Evolutionary conservation across 2,329 filamentous ascomycete genomes (phyloP).

Genomic region (Sporothrix luriei): DNA sequence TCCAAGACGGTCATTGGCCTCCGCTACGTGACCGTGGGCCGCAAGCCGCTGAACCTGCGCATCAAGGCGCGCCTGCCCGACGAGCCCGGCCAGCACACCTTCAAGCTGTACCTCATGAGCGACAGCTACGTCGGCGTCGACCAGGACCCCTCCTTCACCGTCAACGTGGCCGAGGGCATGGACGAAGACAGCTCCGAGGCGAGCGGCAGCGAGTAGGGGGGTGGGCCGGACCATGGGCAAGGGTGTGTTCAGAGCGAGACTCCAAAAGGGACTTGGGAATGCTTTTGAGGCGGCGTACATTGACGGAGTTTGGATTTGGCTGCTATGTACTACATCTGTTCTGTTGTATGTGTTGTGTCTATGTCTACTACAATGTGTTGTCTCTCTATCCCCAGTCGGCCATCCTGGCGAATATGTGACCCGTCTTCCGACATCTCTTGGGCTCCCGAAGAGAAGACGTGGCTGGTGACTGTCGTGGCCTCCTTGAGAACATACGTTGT

Average conservation of each 20-base stretch:
- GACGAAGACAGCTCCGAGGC: constrained; percentile 84
- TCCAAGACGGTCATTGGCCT: constrained; percentile 86
- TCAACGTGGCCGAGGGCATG: constrained; percentile 88
- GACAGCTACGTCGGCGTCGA: constrained; percentile 97
- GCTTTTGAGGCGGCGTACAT: constrained; percentile 10
- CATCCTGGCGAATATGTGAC: neutral
- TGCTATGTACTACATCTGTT: neutral
- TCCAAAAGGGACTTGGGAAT: constrained; percentile 2
- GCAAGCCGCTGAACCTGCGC: constrained; percentile 69
- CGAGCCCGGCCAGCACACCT: constrained; percentile 73
- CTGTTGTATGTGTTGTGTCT: neutral
- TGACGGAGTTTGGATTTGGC: constrained; percentile 1
- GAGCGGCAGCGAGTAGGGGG: constrained; percentile 1
- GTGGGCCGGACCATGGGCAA: neutral
- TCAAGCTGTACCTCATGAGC: constrained; percentile 94
- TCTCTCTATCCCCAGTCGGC: neutral
- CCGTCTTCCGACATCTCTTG: neutral
- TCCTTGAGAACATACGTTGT: neutral
- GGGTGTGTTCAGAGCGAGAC: neutral
- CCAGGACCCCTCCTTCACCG: constrained; percentile 86
- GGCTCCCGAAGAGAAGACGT: neutral
- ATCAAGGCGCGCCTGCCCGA: constrained; percentile 87
- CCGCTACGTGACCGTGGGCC: constrained; percentile 87
- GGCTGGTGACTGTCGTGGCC: constrained; percentile 15
- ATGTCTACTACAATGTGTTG: neutral